Conservation (phyloP, 805 yeast genomes). For the Kregervanrija delftensis region DNA sequence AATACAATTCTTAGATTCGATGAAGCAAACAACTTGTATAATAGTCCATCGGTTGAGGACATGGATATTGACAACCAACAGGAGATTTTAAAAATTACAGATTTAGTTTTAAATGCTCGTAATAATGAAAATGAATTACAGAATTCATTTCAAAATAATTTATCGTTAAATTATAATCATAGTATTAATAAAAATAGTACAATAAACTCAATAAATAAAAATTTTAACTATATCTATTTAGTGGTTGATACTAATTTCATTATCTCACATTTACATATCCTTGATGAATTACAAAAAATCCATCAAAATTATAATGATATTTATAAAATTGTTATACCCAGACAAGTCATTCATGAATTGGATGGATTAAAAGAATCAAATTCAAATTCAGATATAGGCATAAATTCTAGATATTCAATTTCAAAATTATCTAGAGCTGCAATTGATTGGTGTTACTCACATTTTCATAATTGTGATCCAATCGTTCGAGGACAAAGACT, state of each 20-base stretch:
- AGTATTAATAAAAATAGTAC: no score
- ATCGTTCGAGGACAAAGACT: conserved; percentile 60
- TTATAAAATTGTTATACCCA: conserved; percentile 54
- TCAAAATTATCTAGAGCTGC: conserved; percentile 56
- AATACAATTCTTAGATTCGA: no score
- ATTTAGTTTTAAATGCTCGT: no score
- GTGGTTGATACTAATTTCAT: conserved; percentile 83
- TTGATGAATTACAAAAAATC: conserved; percentile 41
- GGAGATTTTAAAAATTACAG: no score
- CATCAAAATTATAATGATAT: conserved; percentile 36
- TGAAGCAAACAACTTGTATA: no score
- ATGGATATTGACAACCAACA: no score
- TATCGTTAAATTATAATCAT: no score
- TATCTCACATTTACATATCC: conserved; percentile 54
- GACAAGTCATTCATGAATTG: conserved; percentile 64
- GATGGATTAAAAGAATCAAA: conserved; percentile 65
- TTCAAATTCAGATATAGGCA: conserved; percentile 6
- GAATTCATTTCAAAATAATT: no score
- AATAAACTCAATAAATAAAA: no score
- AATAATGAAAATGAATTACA: no score
- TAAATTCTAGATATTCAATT: conserved; percentile 9
- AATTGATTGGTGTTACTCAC: conserved; percentile 66
- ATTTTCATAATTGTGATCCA: conserved; percentile 44
- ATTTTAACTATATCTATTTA: conserved; percentile 21
- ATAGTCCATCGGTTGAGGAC: no score